Evolutionary conservation across 179 eudicot genomes (phyloP).

Genomic region (Silene vulgaris): DNA sequence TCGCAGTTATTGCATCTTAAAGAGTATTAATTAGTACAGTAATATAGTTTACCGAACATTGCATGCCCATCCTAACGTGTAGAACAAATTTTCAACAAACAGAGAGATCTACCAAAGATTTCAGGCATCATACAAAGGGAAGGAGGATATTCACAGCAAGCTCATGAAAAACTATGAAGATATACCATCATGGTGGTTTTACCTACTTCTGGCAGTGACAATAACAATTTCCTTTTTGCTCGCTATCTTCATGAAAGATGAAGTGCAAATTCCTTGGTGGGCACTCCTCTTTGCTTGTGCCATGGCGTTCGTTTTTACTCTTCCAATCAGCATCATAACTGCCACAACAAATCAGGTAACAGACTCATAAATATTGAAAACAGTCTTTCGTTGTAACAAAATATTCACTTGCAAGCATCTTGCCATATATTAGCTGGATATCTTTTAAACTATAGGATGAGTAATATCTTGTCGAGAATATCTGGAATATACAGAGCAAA

Average conservation of each 20-base stretch:
- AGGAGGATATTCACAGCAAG: slow-evolving; percentile 77
- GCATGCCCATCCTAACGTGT: background rate
- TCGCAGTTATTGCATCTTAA: background rate
- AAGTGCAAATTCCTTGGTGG: slow-evolving; percentile 93
- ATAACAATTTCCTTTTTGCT: slow-evolving; percentile 47
- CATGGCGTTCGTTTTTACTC: slow-evolving; percentile 77
- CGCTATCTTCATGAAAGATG: slow-evolving; percentile 49
- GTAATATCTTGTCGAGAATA: background rate
- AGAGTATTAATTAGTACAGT: background rate
- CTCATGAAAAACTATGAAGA: slow-evolving; percentile 73
- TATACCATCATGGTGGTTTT: slow-evolving; percentile 94
- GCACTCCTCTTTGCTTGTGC: slow-evolving; percentile 68
- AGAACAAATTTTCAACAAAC: slow-evolving; percentile 22
- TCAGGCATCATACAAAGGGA: slow-evolving; percentile 57
- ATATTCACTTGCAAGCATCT: background rate
- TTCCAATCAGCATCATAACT: slow-evolving; percentile 89
- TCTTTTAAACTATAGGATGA: background rate
- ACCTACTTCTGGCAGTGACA: slow-evolving; percentile 50
- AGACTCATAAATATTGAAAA: background rate
- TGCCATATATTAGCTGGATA: slow-evolving; percentile 3
- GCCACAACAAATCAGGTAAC: slow-evolving; percentile 93
- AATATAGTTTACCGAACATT: background rate
- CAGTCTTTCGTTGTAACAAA: background rate
- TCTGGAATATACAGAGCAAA: background rate
- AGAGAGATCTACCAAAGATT: slow-evolving; percentile 71